Evolutionary conservation across 129 eudicot species (phyloP), one percentile per base, ranked within the genome.

Genomic region (Smallanthus sonchifolius): DNA sequence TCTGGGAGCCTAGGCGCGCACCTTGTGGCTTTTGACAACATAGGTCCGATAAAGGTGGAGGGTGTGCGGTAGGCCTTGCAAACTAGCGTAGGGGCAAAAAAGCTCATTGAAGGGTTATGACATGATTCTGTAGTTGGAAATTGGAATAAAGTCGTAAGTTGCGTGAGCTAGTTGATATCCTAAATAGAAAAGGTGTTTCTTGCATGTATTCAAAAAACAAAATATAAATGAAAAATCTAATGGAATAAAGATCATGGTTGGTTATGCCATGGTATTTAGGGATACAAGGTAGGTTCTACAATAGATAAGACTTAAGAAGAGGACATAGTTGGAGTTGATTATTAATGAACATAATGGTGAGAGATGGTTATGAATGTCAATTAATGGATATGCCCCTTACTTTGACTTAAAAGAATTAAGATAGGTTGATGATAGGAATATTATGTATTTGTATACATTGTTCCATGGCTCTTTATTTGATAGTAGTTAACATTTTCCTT

Each of bases 181-280:
- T 67, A 42, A 7, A 16, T 10, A 14, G 57, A n/a, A 35, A 11
- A 39, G 32, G 64, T 35, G 38, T 42, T 10, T 52, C 49, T 37
- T 55, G 51, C 16, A 48, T 32, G 52, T 54, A 54, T 24, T 20
- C 3, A 10, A 19, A 15, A 54, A 71, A 68, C 73, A 44, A 15
- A 28, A 28, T 28, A 57, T 24, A 19, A 72, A 51, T 72, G 65
- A 56, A 56, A 71, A 14, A 7, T 14, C 16, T 38, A 56, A 37
- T 36, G 45, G 63, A 52, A 16, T n/a, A 48, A 32, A 15, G 45
- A 47, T 15, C 34, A 69, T 32, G 62, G 32, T 70, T 48, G 6
- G 6, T 70, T 51, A 70, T 54, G 65, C 52, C 43, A 57, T 72
- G 24, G 55, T 17, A 15, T 72, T 72, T 72, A 39, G 68, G 75